phyloP scores from a whole-genome alignment of 495 filamentous ascomycete species.

The Neurospora discreta region DNA sequence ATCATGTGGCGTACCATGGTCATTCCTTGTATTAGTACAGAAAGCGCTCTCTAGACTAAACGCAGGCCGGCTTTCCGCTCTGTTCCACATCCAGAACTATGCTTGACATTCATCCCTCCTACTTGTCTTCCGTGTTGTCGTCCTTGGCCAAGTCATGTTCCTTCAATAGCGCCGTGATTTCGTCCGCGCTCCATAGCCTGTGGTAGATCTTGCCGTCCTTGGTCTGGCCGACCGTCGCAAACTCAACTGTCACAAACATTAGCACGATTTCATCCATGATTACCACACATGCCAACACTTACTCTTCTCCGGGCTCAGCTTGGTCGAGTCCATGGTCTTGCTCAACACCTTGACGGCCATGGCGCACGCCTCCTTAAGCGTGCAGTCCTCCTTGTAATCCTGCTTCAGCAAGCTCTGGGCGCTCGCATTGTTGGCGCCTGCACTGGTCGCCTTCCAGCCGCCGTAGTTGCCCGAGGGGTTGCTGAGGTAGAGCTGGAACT shows the following conservation, averaged over 20 bases:
- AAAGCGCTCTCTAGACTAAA: slow-evolving; percentile 9
- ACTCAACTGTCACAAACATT: slow-evolving; percentile 60
- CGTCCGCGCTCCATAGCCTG: slow-evolving; percentile 91
- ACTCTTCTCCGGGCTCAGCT: slow-evolving; percentile 98
- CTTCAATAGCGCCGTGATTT: slow-evolving; percentile 87
- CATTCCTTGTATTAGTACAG: slow-evolving; percentile 19
- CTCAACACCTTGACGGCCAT: slow-evolving; percentile 98
- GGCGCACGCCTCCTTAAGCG: slow-evolving; percentile 89
- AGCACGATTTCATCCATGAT: background rate
- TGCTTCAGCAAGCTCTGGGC: slow-evolving; percentile 97
- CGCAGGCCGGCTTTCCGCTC: slow-evolving; percentile 3
- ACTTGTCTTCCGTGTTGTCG: slow-evolving; percentile 60
- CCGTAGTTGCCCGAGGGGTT: slow-evolving; percentile 99
- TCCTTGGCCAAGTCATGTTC: slow-evolving; percentile 92
- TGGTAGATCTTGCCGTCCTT: slow-evolving; percentile 93
- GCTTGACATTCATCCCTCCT: slow-evolving; percentile 2
- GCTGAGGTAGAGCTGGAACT: slow-evolving; percentile 99
- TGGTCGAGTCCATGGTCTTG: slow-evolving; percentile 99
- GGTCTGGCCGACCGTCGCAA: slow-evolving; percentile 94
- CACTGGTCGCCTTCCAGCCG: slow-evolving; percentile 97
- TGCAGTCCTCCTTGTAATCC: slow-evolving; percentile 97
- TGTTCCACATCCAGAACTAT: background rate
- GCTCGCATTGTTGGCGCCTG: slow-evolving; percentile 95
- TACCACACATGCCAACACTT: slow-evolving; percentile 13
- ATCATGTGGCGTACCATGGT: background rate